A percentile compares a stretch with the other conserved stretches of the same genome.
Conservation (phyloP, 208 protist species). For the Trypanosomatidae sp. region DNA sequence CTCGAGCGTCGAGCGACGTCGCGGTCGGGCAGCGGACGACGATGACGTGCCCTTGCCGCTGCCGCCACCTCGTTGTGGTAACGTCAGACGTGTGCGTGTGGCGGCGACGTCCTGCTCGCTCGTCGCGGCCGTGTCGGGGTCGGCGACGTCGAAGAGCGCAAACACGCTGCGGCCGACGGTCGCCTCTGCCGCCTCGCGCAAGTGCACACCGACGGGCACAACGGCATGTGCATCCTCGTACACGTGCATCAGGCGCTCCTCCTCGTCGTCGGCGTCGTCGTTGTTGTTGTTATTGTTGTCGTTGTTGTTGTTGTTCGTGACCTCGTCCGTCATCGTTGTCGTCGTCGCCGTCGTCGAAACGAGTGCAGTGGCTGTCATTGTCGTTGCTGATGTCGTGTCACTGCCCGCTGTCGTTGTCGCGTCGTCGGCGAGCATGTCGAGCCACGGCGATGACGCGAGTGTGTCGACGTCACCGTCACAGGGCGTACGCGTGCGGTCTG, state of each 20-base stretch:
- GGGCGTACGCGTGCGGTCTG: too few relatives aligned
- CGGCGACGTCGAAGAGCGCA: constrained; percentile 50
- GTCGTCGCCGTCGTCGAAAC: too few relatives aligned
- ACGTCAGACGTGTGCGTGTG: constrained; percentile 5
- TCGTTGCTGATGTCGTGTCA: too few relatives aligned
- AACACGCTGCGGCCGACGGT: constrained; percentile 20
- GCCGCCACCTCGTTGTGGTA: background rate
- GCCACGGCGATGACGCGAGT: too few relatives aligned
- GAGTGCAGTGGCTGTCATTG: too few relatives aligned
- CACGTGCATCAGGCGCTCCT: constrained; percentile 34
- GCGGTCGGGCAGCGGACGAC: constrained; percentile 1
- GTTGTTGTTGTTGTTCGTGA: too few relatives aligned
- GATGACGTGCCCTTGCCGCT: background rate
- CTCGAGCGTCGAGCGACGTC: constrained; percentile 26
- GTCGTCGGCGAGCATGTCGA: too few relatives aligned
- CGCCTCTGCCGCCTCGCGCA: constrained; percentile 31
- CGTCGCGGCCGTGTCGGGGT: constrained; percentile 23
- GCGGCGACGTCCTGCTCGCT: constrained; percentile 6
- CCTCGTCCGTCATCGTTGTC: too few relatives aligned
- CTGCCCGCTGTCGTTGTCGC: too few relatives aligned
- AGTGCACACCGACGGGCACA: constrained; percentile 42
- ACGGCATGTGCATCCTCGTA: constrained; percentile 64
- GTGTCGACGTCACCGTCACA: too few relatives aligned
- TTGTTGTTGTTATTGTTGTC: too few relatives aligned
- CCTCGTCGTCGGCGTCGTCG: constrained; percentile 57